Conservation (phyloP, 768 basidiomycete genomes). For the Clitopilus hobsonii region DNA sequence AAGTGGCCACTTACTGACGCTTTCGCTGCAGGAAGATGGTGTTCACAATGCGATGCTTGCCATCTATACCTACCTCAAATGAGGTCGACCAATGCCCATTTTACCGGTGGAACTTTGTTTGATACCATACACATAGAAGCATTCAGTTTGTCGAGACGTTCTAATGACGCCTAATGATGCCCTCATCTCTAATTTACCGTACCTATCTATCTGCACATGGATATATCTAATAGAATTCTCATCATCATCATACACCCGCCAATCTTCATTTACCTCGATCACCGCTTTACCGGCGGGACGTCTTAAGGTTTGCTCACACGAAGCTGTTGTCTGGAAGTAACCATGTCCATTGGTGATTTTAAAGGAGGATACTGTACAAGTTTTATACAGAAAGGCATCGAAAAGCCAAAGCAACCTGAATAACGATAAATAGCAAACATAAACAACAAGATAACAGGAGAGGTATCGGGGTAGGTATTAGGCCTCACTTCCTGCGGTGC, state of each 20-base stretch:
- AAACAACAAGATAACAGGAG: background rate
- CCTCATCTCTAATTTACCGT: no score
- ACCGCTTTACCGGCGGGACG: no score
- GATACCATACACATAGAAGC: no score
- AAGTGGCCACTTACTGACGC: background rate
- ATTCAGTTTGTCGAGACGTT: no score
- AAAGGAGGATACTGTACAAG: background rate
- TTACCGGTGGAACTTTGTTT: background rate
- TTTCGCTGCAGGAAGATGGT: conserved; percentile 44
- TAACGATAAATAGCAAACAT: background rate
- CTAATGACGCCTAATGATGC: no score
- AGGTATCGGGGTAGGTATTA: background rate
- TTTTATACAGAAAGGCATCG: background rate
- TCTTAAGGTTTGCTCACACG: no score
- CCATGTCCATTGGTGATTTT: background rate
- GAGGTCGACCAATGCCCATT: conserved; percentile 6
- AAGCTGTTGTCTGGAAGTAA: no score
- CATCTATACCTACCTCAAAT: conserved; percentile 49
- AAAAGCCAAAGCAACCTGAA: background rate
- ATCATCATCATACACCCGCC: no score
- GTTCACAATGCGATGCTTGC: conserved; percentile 51
- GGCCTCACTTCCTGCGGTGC: background rate
- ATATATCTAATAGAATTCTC: no score
- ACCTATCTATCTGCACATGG: no score
- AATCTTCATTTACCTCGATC: no score